phyloP scores from a whole-genome alignment of 1,284 basidiomycete species.

The Hypsizygus ulmarius region DNA sequence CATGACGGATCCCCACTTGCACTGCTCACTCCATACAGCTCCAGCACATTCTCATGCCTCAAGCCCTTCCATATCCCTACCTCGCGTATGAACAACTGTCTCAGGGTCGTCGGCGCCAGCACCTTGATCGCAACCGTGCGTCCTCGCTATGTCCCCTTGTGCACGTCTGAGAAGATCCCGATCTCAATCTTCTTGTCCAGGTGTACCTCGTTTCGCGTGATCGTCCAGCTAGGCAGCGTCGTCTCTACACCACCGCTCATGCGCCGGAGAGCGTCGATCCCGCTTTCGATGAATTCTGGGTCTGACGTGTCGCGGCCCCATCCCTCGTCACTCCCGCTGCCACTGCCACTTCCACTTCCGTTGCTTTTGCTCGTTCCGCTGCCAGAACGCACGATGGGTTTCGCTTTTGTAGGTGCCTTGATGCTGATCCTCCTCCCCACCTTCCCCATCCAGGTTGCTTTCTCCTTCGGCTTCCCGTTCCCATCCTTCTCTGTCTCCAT shows the following conservation, averaged over 20 bases:
- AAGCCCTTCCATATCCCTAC: constrained; percentile 52
- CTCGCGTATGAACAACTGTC: constrained; percentile 49
- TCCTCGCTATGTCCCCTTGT: constrained; percentile 60
- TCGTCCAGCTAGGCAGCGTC: constrained; percentile 68
- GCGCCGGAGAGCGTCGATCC: constrained; percentile 55
- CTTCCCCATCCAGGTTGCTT: not conserved
- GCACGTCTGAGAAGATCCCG: constrained; percentile 71
- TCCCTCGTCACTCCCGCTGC: constrained; percentile 1
- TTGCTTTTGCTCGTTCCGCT: not conserved
- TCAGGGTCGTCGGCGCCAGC: constrained; percentile 45
- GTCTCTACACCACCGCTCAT: constrained; percentile 39
- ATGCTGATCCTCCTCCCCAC: constrained; percentile 1
- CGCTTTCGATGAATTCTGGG: constrained; percentile 43
- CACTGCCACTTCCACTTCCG: not conserved
- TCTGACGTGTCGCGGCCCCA: constrained; percentile 44
- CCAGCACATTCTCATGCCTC: constrained; percentile 51
- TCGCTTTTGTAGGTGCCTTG: not conserved
- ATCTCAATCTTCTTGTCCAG: constrained; percentile 60
- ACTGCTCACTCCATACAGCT: constrained; percentile 60
- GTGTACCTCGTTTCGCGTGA: constrained; percentile 69
- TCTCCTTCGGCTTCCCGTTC: not conserved
- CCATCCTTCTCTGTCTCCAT: not conserved
- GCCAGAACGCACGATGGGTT: not conserved
- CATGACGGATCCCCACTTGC: constrained; percentile 56
- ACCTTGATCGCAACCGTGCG: constrained; percentile 62